Evolutionary conservation across 768 basidiomycete genomes (phyloP), one percentile per base, ranked within the genome.

Genomic region (Tephrocybe sp.): DNA sequence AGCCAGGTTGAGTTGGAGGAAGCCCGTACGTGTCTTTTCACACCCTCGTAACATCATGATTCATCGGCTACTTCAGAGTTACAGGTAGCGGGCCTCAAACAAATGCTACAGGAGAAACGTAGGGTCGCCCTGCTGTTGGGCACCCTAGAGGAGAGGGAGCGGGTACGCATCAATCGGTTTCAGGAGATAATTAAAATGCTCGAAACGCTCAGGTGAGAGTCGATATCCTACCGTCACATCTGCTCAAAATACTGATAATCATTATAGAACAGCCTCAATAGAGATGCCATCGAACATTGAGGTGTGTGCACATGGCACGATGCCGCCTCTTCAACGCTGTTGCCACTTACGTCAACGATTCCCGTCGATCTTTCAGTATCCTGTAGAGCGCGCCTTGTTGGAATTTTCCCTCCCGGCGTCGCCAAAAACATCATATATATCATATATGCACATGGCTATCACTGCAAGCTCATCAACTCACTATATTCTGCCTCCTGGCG

Each of bases 101-200:
- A 23, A 18, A 26, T 44, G 4, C 17, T 63, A 23, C 34, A 48
- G 28, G 30, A 42, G 23, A 55, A 56, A 51, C 55, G 61, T 20
- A 58, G 55, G 21, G 32, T 57, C n/a, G 45, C 45, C 17, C 26
- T 68, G 21, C 50, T 68, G 21, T 34, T 68, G 38, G 44, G 47
- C 12, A 55, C 60, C 3, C 44, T 70, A 45, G 62, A 65, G 48
- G 56, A 56, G 48, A 58, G 59, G 25, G 67, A 68, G 48, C 33
- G n/a, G 0, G 44, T 61, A 20, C 61, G 68, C 47, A 40, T 68
- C 49, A 48, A 51, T 53, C 58, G 65, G 56, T 59, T 64, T 37
- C 61, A 57, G 43, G 59, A 57, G 32, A 51, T 63, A 17, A 54
- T 41, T 4, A 45, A 10, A 49, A 44, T 63, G 54, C 21, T 66